These are phyloP conservation scores for Penicillium corylophilum DNA, from an alignment of 2,329 filamentous ascomycete genomes.

Conservation along the genomic window DNA sequence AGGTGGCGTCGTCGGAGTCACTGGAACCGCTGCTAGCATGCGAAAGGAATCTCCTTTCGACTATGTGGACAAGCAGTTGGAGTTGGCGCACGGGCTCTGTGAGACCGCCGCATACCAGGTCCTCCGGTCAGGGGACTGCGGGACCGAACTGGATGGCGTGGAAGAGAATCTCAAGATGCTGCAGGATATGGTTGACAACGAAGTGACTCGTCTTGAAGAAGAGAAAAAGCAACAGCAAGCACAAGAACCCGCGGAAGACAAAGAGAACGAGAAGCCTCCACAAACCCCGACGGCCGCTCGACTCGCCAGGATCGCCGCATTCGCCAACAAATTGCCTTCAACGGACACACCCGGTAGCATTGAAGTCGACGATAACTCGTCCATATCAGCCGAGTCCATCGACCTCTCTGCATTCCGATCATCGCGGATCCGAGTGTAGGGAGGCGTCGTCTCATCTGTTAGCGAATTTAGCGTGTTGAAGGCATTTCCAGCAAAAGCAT, in stretches of 20 bases:
- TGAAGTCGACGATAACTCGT: constrained; percentile 38
- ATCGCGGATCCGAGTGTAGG: constrained; percentile 24
- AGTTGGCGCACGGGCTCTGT: constrained; percentile 76
- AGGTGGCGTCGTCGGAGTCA: constrained; percentile 17
- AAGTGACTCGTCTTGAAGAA: constrained; percentile 57
- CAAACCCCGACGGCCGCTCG: constrained; percentile 17
- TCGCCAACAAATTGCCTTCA: constrained; percentile 20
- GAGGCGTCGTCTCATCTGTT: constrained; percentile 6
- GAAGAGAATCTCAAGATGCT: constrained; percentile 65
- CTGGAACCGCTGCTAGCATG: constrained; percentile 9
- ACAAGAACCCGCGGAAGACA: constrained; percentile 11
- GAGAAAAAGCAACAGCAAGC: constrained; percentile 46
- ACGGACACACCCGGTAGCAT: constrained; percentile 26
- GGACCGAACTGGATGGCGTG: constrained; percentile 70
- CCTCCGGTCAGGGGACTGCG: constrained; percentile 81
- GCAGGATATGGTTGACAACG: constrained; percentile 58
- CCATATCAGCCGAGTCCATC: constrained; percentile 36
- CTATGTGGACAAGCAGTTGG: constrained; percentile 72
- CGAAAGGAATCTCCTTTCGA: constrained; percentile 65
- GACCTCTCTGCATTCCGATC: constrained; percentile 37
- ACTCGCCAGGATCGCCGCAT: constrained; percentile 19
- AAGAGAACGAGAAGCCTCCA: constrained; percentile 7
- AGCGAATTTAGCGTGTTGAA: constrained; percentile 25
- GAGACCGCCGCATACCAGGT: constrained; percentile 88
- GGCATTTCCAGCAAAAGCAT: constrained; percentile 17